Conservation (phyloP, 176 grass and related monocot genomes). For the Triticum turgidum region DNA sequence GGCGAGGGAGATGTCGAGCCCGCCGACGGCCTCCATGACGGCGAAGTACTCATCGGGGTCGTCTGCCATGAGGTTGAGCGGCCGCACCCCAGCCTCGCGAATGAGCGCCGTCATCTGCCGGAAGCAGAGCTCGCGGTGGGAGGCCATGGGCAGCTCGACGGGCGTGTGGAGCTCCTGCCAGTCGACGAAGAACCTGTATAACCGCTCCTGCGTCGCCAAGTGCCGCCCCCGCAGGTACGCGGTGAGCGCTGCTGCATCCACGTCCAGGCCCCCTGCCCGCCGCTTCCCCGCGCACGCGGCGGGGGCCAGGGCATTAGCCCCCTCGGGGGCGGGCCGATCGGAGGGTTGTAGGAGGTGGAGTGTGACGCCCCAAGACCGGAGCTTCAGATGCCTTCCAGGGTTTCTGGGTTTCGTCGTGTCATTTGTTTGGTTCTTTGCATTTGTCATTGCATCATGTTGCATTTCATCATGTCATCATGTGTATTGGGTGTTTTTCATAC, state of each 20-base stretch:
- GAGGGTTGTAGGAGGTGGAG: slow-evolving; percentile 54
- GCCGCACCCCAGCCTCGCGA: slow-evolving; percentile 69
- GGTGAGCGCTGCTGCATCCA: slow-evolving; percentile 48
- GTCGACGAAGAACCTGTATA: slow-evolving; percentile 68
- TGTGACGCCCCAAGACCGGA: too few species aligned
- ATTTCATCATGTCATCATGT: too few species aligned
- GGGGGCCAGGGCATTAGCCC: slow-evolving; percentile 10
- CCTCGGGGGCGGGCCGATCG: not conserved
- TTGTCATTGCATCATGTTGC: too few species aligned
- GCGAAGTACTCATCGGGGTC: slow-evolving; percentile 80
- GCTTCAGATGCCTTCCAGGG: too few species aligned
- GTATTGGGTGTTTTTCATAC: too few species aligned
- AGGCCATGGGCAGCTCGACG: slow-evolving; percentile 64
- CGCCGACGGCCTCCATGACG: slow-evolving; percentile 78
- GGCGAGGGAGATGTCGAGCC: slow-evolving; percentile 82
- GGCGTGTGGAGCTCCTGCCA: slow-evolving; percentile 84
- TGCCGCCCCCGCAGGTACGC: slow-evolving; percentile 56
- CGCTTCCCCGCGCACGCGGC: slow-evolving; percentile 51
- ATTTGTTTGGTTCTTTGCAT: too few species aligned
- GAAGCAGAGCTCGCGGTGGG: slow-evolving; percentile 84
- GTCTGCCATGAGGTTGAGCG: slow-evolving; percentile 52
- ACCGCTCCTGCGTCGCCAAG: slow-evolving; percentile 41
- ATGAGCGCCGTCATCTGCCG: slow-evolving; percentile 74
- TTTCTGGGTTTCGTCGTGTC: too few species aligned
- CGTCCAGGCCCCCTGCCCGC: slow-evolving; percentile 28